Conservation (phyloP, 2,329 filamentous ascomycete genomes). For the Fusarium staphyleae region DNA sequence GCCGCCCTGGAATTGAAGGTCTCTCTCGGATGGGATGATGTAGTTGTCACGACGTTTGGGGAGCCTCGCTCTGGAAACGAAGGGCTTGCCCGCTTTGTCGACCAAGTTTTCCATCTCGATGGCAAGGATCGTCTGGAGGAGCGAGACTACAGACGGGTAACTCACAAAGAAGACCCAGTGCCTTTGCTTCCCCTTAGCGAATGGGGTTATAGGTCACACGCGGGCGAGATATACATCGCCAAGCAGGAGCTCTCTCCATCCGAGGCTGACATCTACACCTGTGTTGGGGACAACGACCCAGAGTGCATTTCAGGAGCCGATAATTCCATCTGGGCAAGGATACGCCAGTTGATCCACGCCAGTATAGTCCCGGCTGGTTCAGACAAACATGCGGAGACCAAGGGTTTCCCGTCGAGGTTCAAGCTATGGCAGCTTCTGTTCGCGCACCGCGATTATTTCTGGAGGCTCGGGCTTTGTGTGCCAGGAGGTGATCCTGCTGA, state of each 20-base stretch:
- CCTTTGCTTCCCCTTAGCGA: slow-evolving; percentile 84
- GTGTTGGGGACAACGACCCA: slow-evolving; percentile 74
- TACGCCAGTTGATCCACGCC: slow-evolving; percentile 37
- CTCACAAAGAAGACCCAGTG: slow-evolving; percentile 86
- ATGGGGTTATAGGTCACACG: slow-evolving; percentile 88
- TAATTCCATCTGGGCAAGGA: slow-evolving; percentile 42
- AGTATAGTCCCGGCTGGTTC: slow-evolving; percentile 38
- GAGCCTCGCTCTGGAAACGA: slow-evolving; percentile 75
- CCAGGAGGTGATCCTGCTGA: slow-evolving; percentile 77
- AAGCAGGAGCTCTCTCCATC: slow-evolving; percentile 74
- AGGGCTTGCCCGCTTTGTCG: slow-evolving; percentile 62
- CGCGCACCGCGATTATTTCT: slow-evolving; percentile 96
- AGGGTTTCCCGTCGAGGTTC: slow-evolving; percentile 66
- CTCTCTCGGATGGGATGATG: slow-evolving; percentile 75
- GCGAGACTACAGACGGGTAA: slow-evolving; percentile 74
- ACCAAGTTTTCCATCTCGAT: slow-evolving; percentile 58
- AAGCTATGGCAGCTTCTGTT: slow-evolving; percentile 94
- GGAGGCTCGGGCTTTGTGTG: slow-evolving; percentile 87
- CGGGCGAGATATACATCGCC: slow-evolving; percentile 85
- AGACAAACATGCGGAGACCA: slow-evolving; percentile 23
- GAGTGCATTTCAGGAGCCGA: slow-evolving; percentile 72
- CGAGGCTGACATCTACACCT: slow-evolving; percentile 72
- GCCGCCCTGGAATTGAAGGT: slow-evolving; percentile 81
- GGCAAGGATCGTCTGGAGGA: slow-evolving; percentile 44
- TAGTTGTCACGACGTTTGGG: slow-evolving; percentile 88